Base-by-base conservation (phyloP, 139 green algal species). In the Marvania coccoides region DNA sequence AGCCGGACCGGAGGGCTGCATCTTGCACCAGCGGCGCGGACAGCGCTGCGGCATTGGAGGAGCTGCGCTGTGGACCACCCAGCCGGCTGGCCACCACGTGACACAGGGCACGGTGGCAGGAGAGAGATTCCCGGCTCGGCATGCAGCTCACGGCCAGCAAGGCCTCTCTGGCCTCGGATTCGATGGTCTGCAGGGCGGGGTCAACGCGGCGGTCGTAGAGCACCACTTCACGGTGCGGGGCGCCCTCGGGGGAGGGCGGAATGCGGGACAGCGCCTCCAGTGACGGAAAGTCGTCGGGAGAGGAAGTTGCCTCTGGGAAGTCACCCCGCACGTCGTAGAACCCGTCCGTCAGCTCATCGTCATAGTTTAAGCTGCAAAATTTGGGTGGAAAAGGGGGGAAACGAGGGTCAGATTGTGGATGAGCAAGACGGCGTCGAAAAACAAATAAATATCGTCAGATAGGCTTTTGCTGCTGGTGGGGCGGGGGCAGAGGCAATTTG, bases 251-350 rank as follows among this genome's bases (percentile, higher is more conserved):
- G 40, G 59, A 54, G 3, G 31, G 19, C 29, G 33, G 30, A 8
- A 83, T 36, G 15, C 63, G 33, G 6, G 53, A 23, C 33, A 88
- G 70, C 8, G 48, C 61, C 3, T 39, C 70, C 42, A 87, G 54
- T 2, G 63, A 65, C 3, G 82, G 80, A 23, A 87, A 85, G 2
- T 48, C 51, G 1, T 68, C 24, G 36, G 61, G 42, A 3, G 26
- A 7, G 9, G 35, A 14, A 24, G 23, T 33, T 1, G 78, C 42
- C 65, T 84, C 77, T 7, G 63, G 68, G 36, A 81, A 88, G 3
- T 76, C 65, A 6, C 82, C 77, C 13, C 64, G 29, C 37, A 79
- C 47, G 13, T 85, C 82, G 31, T 81, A 87, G 42, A 88, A 79
- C 19, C 81, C 78, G 30, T 87, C 78, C 1, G 28, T 61, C 1